Evolutionary conservation across 31 red algal genomes (phyloP).

Genomic region (Odonthalia washingtoniensis): DNA sequence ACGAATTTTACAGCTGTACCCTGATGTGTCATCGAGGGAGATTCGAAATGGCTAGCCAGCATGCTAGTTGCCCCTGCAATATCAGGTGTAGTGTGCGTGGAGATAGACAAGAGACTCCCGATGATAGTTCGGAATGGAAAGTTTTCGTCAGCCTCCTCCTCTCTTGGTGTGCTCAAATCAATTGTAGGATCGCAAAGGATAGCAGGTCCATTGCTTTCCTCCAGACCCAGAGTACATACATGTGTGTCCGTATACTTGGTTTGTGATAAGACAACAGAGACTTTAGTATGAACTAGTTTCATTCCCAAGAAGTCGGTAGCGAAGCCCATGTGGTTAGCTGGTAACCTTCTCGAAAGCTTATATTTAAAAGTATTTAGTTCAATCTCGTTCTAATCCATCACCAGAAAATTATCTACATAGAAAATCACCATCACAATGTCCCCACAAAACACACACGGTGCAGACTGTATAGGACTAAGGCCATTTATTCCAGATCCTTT

Average conservation of each 20-base stretch:
- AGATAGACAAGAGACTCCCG: neutral
- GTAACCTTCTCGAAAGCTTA: neutral
- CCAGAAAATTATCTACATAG: neutral
- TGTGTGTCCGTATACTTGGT: neutral
- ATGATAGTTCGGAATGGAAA: neutral
- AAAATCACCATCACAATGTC: no score
- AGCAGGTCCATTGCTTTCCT: neutral
- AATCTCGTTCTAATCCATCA: neutral
- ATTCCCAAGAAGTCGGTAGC: neutral
- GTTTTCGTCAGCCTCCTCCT: neutral
- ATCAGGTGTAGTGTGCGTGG: neutral
- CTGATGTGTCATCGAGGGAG: neutral
- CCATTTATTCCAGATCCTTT: no score
- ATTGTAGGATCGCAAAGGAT: neutral
- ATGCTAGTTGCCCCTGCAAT: neutral
- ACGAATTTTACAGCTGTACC: neutral
- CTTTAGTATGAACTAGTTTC: no score
- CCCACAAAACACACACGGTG: neutral
- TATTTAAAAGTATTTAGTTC: neutral
- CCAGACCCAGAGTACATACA: neutral
- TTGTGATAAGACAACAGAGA: neutral
- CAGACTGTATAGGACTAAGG: neutral
- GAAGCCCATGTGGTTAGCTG: neutral
- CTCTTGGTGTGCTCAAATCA: neutral
- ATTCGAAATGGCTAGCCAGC: neutral